phyloP scores from a whole-genome alignment of 208 protist genomes.

The Trypanosoma avium region DNA sequence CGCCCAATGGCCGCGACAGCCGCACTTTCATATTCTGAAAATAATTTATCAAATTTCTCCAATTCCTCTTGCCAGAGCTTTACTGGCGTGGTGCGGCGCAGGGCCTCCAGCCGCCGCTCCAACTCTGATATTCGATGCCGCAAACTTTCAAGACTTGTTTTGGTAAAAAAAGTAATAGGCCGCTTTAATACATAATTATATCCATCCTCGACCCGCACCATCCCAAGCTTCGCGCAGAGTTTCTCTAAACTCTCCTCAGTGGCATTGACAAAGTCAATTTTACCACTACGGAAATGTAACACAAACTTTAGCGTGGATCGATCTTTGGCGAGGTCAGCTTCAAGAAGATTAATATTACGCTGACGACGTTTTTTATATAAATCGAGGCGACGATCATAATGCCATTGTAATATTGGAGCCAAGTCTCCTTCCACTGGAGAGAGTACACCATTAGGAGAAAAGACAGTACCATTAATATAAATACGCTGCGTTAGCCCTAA shows the following conservation, averaged over 20 bases:
- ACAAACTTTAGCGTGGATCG: conserved; percentile 85
- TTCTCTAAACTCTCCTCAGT: conserved; percentile 77
- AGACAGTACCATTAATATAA: conserved; percentile 87
- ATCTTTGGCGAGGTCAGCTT: conserved; percentile 62
- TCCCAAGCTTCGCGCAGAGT: conserved; percentile 59
- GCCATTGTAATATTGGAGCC: conserved; percentile 83
- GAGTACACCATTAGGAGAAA: conserved; percentile 79
- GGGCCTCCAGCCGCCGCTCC: conserved; percentile 56
- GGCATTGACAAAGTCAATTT: conserved; percentile 83
- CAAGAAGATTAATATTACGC: conserved; percentile 69
- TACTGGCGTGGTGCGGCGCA: conserved; percentile 83
- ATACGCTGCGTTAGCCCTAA: conserved; percentile 71
- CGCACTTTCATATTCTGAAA: conserved; percentile 73
- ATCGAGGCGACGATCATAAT: conserved; percentile 89
- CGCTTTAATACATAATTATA: conserved; percentile 89
- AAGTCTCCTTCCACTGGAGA: conserved; percentile 76
- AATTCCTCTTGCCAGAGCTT: conserved; percentile 91
- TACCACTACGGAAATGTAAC: conserved; percentile 74
- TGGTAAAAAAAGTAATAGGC: conserved; percentile 89
- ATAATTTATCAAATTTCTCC: conserved; percentile 86
- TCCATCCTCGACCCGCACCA: conserved; percentile 71
- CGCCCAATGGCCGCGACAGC: conserved; percentile 72
- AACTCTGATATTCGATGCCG: conserved; percentile 51
- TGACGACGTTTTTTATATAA: conserved; percentile 85
- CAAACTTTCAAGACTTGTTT: conserved; percentile 82